Evolutionary conservation across 495 filamentous ascomycete species (phyloP).

Genomic region (Poronia punctata): DNA sequence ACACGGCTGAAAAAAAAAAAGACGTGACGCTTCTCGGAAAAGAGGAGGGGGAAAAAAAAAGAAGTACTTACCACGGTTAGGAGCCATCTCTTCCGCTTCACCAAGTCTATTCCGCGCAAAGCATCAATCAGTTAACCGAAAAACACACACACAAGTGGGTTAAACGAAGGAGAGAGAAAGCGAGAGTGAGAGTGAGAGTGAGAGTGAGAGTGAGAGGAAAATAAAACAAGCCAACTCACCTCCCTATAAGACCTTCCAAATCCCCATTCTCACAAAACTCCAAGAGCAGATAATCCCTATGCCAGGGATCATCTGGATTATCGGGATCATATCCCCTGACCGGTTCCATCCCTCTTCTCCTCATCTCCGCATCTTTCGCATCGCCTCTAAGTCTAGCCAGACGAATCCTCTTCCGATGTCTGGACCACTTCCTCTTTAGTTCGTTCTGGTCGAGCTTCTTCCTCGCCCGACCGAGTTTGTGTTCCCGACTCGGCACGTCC

Average conservation of each 20-base stretch:
- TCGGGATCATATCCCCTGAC: too few species aligned
- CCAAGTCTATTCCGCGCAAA: slow-evolving; percentile 1
- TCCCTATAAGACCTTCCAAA: slow-evolving; percentile 3
- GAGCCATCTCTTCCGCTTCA: not conserved
- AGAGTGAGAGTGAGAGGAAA: too few species aligned
- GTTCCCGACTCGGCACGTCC: not conserved
- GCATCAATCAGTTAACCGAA: too few species aligned
- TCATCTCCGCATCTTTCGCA: too few species aligned
- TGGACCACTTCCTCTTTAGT: not conserved
- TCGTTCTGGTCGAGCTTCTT: not conserved
- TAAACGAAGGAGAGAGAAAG: too few species aligned
- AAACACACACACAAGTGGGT: too few species aligned
- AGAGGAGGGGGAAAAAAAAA: too few species aligned
- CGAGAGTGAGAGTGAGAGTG: too few species aligned
- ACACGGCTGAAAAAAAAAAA: too few species aligned
- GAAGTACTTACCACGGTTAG: slow-evolving; percentile 14
- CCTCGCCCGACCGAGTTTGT: not conserved
- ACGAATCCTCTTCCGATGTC: not conserved
- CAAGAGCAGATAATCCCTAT: slow-evolving; percentile 7
- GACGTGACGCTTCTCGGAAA: too few species aligned
- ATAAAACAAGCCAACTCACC: too few species aligned
- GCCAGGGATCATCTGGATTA: not conserved
- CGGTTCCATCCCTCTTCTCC: not conserved
- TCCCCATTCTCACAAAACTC: slow-evolving; percentile 13
- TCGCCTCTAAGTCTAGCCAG: too few species aligned